Evolutionary conservation across 2,329 filamentous ascomycete species (phyloP), one percentile per base, ranked within the genome.

Genomic region (Clonostachys sp.): DNA sequence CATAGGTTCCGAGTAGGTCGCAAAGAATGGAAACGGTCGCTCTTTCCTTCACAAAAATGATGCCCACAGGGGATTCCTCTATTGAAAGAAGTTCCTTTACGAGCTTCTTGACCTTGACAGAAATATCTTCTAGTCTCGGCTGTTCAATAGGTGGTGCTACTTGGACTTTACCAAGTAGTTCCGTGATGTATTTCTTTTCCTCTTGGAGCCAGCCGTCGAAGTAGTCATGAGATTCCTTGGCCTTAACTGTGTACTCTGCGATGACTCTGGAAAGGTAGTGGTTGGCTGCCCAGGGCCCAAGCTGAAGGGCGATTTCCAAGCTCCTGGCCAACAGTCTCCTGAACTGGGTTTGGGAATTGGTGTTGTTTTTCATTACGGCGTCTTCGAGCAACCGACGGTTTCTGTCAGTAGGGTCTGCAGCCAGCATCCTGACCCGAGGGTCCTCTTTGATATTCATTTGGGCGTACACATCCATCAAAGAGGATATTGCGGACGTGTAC

Each of bases 201-300:
- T 71, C 67, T 10, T 67, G 61, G 4, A 69, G 65, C 67, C 73
- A 76, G 1, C 63, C 61, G 18, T 70, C 61, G n/a, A 70, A 59
- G 49, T 48, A 65, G 12, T 54, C 51, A 6, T 34, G 46, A 12
- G 45, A 39, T 6, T 44, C 54, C 45, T 53, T 48, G 48, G 58
- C 41, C 41, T 54, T 55, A 45, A 50, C 24, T 3, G 67, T 48
- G 45, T 69, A 65, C 41, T 59, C 55, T 2, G 52, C 61, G 10
- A 81, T 66, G 5, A 75, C 73, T 36, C 68, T 68, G 45, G 64
- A 64, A 20, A 91, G 77, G 57, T 84, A 91, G 44, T 75, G 77
- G 44, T 91, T 83, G 0, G 78, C 77, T 2, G 85, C 85, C 84
- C 86, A 91, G 2, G 70, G 53, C 0, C 88, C 88, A 5, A 91